Evolutionary conservation across 2,329 filamentous ascomycete genomes (phyloP).

Genomic region (Neophaeococcomyces mojaviensis): DNA sequence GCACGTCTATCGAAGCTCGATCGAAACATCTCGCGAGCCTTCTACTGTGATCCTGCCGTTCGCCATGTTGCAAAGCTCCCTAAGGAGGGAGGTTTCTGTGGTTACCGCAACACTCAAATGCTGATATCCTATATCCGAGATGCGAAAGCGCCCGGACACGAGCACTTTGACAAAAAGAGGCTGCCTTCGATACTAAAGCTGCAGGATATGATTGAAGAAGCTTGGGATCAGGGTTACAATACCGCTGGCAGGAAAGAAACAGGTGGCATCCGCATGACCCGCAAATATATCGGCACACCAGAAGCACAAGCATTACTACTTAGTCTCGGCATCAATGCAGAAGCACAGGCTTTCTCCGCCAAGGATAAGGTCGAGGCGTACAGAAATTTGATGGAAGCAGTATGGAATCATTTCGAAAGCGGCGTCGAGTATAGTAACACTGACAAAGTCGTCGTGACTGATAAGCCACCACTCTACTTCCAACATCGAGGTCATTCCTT

Average conservation of each 20-base stretch:
- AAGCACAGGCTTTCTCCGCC: conserved; percentile 52
- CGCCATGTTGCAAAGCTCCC: conserved; percentile 74
- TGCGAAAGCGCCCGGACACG: conserved; percentile 47
- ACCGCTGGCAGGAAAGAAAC: conserved; percentile 67
- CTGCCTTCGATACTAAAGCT: conserved; percentile 73
- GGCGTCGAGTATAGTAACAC: conserved; percentile 38
- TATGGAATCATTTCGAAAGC: conserved; percentile 67
- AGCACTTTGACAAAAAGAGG: conserved; percentile 48
- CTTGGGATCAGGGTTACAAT: conserved; percentile 83
- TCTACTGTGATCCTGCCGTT: conserved; percentile 68
- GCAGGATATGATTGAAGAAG: conserved; percentile 77
- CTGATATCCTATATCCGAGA: conserved; percentile 69
- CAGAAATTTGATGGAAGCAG: conserved; percentile 54
- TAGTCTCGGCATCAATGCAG: conserved; percentile 60
- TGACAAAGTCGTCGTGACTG: conserved; percentile 62
- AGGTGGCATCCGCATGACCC: conserved; percentile 75
- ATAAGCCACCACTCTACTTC: conserved; percentile 77
- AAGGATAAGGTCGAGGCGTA: conserved; percentile 41
- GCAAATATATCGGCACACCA: conserved; percentile 91
- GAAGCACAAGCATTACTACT: conserved; percentile 79
- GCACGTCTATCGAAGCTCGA: conserved; percentile 59
- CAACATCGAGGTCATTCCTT: conserved; percentile 85
- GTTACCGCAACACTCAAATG: conserved; percentile 94
- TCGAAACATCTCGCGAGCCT: conserved; percentile 58
- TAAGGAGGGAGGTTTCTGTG: conserved; percentile 85